Conservation (phyloP, 169 alveolate species). For the Plasmodium gaboni region DNA sequence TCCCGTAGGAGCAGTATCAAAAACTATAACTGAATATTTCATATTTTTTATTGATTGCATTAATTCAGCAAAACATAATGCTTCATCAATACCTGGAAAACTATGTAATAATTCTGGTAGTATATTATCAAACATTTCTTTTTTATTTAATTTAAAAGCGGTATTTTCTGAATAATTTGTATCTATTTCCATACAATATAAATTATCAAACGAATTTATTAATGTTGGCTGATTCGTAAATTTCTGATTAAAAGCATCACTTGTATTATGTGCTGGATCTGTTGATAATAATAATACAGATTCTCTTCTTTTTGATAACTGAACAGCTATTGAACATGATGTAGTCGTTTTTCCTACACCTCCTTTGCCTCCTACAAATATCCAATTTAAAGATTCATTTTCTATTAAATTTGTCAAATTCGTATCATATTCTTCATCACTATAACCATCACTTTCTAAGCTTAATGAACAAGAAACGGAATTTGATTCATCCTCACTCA, state of each 20-base stretch:
- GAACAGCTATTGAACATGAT: slow-evolving; percentile 96
- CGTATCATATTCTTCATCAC: slow-evolving; percentile 44
- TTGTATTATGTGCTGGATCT: slow-evolving; percentile 99
- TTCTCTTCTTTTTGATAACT: slow-evolving; percentile 93
- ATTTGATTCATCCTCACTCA: slow-evolving; percentile 35
- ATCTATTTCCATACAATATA: slow-evolving; percentile 97
- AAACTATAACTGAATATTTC: slow-evolving; percentile 95
- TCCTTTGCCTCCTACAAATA: slow-evolving; percentile 99
- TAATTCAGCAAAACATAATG: slow-evolving; percentile 97
- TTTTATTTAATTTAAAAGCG: slow-evolving; percentile 83
- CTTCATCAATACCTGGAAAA: slow-evolving; percentile 99
- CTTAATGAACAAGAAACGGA: slow-evolving; percentile 42
- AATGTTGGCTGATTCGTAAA: slow-evolving; percentile 94
- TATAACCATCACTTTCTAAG: slow-evolving; percentile 23
- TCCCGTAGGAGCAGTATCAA: slow-evolving; percentile 99
- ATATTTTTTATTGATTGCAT: slow-evolving; percentile 95
- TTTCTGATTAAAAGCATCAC: slow-evolving; percentile 98
- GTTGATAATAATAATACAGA: slow-evolving; percentile 97
- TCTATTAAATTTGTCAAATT: slow-evolving; percentile 46
- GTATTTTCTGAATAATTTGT: slow-evolving; percentile 86
- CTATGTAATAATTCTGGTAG: slow-evolving; percentile 94
- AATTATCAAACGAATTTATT: slow-evolving; percentile 95
- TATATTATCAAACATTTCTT: slow-evolving; percentile 78
- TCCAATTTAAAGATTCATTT: slow-evolving; percentile 94
- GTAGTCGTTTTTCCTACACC: slow-evolving; percentile 99